Base-by-base conservation (phyloP, 2,329 filamentous ascomycete species). In the Cladosporium sp. region DNA sequence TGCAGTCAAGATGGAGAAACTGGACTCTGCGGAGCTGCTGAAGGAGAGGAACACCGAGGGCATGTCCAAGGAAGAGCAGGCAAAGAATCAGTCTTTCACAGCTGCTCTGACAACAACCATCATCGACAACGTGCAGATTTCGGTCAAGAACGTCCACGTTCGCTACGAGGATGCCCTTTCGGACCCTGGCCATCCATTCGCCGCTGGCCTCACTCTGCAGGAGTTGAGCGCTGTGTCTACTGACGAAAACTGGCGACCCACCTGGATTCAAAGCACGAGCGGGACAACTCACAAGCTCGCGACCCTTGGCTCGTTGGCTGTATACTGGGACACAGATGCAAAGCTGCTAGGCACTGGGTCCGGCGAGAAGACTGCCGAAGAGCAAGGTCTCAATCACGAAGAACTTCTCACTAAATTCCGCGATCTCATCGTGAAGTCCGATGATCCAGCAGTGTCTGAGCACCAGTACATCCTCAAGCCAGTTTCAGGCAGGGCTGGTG, bases 281-380 rank as follows among this genome's bases (percentile, higher is more conserved):
- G 84, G 85, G 30, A 91, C 90, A 14, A 97, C 93, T 25, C 92
- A 99, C 81, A 99, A 99, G 79, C 84, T 99, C 54, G 95, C 93
- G 6, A 96, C 90, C 2, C 84, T 99, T 18, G 92, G 92, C 34
- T 92, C 93, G 5, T 81, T 99, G 59, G 93, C 95, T 2, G 86
- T 98, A 11, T 99, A 99, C 79, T 99, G 96, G 95, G 96, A 99
- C 77, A 99, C 95, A 1, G 94, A 99, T 77, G 88, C 93, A 0
- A 84, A 89, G 28, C 84, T 99, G 4, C 84, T 98, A 51, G 92
- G 93, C 14, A 89, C 91, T 5, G 93, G 93, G 8, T 89, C 91
- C 70, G 92, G 95, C 70, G 86, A 87, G 3, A 82, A 88, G 66
- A 82, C 84, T 10, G 86, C 82, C 49, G 80, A 83, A 34, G 83